Conservation (phyloP, 1,284 basidiomycete genomes). For the Acaromyces ingoldii region DNA sequence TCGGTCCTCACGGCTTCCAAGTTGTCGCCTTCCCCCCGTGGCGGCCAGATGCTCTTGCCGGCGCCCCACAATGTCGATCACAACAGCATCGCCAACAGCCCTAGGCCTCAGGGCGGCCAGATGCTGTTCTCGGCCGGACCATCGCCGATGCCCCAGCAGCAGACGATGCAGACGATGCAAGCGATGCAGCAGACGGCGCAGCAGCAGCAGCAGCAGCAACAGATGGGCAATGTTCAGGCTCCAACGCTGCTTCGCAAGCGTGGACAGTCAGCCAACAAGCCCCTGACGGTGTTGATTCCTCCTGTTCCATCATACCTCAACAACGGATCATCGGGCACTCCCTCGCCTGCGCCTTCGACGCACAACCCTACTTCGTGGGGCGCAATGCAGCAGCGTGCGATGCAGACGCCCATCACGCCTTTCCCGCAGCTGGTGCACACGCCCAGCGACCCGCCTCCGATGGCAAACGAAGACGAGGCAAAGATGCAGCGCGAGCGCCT, state of each 20-base stretch:
- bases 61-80: slow-evolving; percentile 16
- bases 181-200: neutral
- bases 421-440: slow-evolving; percentile 27
- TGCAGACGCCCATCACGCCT: slow-evolving; percentile 40
- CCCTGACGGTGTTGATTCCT: slow-evolving; percentile 38
- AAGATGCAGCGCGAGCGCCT: slow-evolving; percentile 36
- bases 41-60: slow-evolving; percentile 15
- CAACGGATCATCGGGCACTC: slow-evolving; percentile 14
- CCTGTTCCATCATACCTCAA: slow-evolving; percentile 32
- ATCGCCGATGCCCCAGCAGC: neutral
- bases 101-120: neutral
- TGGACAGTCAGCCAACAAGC: slow-evolving; percentile 37
- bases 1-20: slow-evolving; percentile 27
- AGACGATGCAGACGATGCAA: neutral
- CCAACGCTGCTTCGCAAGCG: slow-evolving; percentile 41
- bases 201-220: neutral
- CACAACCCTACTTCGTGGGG: slow-evolving; percentile 27
- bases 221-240: slow-evolving; percentile 4
- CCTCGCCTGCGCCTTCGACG: slow-evolving; percentile 22
- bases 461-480: slow-evolving; percentile 27
- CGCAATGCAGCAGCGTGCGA: slow-evolving; percentile 37
- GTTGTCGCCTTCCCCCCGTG: slow-evolving; percentile 18
- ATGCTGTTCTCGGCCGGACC: neutral
- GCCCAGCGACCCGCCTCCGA: slow-evolving; percentile 30
- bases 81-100: neutral